Evolutionary conservation across 305 asterid species (phyloP), one percentile per base, ranked within the genome.

Genomic region (Plantago coronopus): DNA sequence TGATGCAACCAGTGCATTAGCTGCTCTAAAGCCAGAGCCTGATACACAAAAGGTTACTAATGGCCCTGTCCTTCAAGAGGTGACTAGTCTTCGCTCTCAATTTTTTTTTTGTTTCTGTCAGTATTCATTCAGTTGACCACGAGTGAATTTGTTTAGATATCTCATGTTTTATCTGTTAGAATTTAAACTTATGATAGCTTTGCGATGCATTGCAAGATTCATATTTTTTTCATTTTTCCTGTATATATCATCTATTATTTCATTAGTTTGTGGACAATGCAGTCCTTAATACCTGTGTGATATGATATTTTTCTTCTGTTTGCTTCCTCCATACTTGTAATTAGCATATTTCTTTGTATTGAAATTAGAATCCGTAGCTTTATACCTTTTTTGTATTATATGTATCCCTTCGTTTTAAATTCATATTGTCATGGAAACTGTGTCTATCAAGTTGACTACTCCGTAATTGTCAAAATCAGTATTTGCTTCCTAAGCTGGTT

Each of bases 1-100:
- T 87, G 99, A 94, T 66, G 99, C 97, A 68, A 94, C 95, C 53
- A 94, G 99, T 74, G 82, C 68, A 57, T 79, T 94, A 76, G 84
- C 89, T 72, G 83, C 94, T 5, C 90, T 95, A 54, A 94, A 89
- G 81, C 83, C 96, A 54, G 96, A 87, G 49, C 90, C 91, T 22
- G 97, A 77, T 75, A 75, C 72, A 7, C 90, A 70, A 46, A 87
- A 81, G 69, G 79, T 60, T 74, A 75, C 74, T 63, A 71, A 62
- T 64, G 81, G 66, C 66, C 65, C 85, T 70, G 72, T 56, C 53
- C 72, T 75, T 59, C 94, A 78, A 63, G 91, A 83, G 89, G 99
- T 94, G 40, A 34, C 9, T 64, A 47, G 72, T 45, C 27, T 42
- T 20, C 37, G 20, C 67, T 54, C 31, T 31, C 37, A 27, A 63